phyloP scores from a whole-genome alignment of 805 yeast species.

The Sugiyamaella chiloensis region DNA sequence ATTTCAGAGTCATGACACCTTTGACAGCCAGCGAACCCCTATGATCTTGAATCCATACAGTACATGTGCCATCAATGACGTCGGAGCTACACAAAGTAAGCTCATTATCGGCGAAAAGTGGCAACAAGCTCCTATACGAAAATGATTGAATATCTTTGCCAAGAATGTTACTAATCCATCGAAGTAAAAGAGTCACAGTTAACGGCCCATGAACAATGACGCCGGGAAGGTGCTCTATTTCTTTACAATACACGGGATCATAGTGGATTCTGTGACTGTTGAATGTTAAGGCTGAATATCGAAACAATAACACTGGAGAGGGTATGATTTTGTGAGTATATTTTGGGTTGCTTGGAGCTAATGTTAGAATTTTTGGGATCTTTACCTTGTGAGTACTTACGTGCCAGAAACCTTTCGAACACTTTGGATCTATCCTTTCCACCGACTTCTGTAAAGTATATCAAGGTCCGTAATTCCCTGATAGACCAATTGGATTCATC shows the following conservation, averaged over 20 bases:
- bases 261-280: conserved; percentile 85
- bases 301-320: conserved; percentile 45
- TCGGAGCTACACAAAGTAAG: conserved; percentile 24
- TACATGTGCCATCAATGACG: conserved; percentile 34
- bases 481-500: conserved; percentile 28
- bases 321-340: conserved; percentile 36
- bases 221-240: conserved; percentile 56
- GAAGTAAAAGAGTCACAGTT: conserved; percentile 55
- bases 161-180: conserved; percentile 42
- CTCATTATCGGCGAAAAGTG: conserved; percentile 45
- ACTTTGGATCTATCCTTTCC: conserved; percentile 19
- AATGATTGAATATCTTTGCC: conserved; percentile 32
- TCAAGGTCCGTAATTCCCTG: conserved; percentile 56
- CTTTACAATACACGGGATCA: conserved; percentile 51
- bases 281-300: conserved; percentile 73
- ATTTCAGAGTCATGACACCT: no score
- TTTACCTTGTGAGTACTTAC: conserved; percentile 10
- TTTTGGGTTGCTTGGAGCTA: conserved; percentile 12
- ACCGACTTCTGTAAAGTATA: conserved; percentile 49
- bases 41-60: conserved; percentile 29
- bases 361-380: background rate
- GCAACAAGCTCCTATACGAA: conserved; percentile 49
- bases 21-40: conserved; percentile 21
- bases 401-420: conserved; percentile 23
- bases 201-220: conserved; percentile 81